Base-by-base conservation (phyloP, 306 rosid genomes). In the Astragalus glycyphyllos region DNA sequence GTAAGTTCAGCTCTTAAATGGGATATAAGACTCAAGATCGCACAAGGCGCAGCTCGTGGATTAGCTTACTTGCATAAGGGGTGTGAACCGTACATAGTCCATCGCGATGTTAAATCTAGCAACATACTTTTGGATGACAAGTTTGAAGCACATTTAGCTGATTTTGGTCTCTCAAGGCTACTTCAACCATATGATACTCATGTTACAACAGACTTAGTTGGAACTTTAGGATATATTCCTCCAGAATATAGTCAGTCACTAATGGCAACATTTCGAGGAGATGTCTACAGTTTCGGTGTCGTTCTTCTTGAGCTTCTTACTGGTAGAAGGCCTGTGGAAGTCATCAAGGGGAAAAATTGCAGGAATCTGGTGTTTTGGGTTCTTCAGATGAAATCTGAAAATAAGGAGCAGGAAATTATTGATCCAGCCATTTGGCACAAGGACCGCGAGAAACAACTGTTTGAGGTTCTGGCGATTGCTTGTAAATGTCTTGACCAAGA, bases 301-400 rank as follows among this genome's bases (percentile, higher is more conserved):
- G 96, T 90, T 66, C 91, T 90, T 77, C 86, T 90, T 0, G 94
- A 90, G 83, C 91, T 90, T 72, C 84, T 87, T 31, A 90, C 96
- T 0, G 81, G 90, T 14, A 80, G 86, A 71, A 84, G 96, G 85
- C 94, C 94, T 1, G 87, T 90, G 4, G 94, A 90, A 77, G 91
- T 90, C 53, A 81, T 84, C 76, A 87, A 81, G 75, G 88, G 91
- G n/a, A 87, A 90, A 73, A 84, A 79, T 46, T 82, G 89, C 84
- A 72, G 96, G 77, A 83, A 90, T 69, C 65, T 87, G 67, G 89
- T 90, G 47, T 86, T 72, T 26, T 87, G 94, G 96, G 92, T 87
- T 70, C 77, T 81, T 70, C 89, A 87, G 69, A 87, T 85, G 93
- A 86, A 79, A 83, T 79, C 50, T 20, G 91, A 87, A 72, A 82